Conservation (phyloP, 1,284 basidiomycete species). For the Ganoderma meredithae region DNA sequence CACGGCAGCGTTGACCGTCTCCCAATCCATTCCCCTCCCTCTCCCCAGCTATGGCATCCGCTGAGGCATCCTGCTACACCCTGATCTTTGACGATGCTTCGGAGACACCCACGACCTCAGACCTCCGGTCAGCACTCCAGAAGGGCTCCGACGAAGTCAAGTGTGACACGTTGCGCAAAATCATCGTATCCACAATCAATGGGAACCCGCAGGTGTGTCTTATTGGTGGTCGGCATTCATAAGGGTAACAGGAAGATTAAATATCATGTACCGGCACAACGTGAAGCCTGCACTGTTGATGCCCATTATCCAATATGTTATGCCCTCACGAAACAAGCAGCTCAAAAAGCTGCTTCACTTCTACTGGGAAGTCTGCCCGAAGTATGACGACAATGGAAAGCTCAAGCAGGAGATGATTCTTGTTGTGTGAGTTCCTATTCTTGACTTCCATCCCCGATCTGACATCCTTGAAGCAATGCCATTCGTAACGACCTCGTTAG, state of each 20-base stretch:
- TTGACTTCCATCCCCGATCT: slow-evolving; percentile 20
- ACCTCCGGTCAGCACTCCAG: slow-evolving; percentile 88
- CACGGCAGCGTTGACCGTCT: slow-evolving; percentile 28
- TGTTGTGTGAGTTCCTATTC: slow-evolving; percentile 78
- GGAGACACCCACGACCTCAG: slow-evolving; percentile 82
- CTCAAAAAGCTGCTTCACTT: slow-evolving; percentile 99
- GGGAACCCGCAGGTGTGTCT: slow-evolving; percentile 81
- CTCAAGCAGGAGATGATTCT: slow-evolving; percentile 99
- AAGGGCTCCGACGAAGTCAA: slow-evolving; percentile 99
- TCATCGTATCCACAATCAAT: slow-evolving; percentile 96
- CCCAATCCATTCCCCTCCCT: slow-evolving; percentile 13
- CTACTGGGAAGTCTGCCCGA: slow-evolving; percentile 99
- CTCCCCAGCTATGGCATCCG: slow-evolving; percentile 37
- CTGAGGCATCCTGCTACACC: slow-evolving; percentile 82
- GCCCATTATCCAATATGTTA: slow-evolving; percentile 98
- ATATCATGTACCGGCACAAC: slow-evolving; percentile 20
- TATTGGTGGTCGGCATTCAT: no score
- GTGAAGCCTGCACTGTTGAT: slow-evolving; percentile 87
- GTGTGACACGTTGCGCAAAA: slow-evolving; percentile 94
- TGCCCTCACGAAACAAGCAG: slow-evolving; percentile 96
- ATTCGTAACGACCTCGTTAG: slow-evolving; percentile 95
- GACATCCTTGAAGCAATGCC: slow-evolving; percentile 74
- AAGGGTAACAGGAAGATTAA: not conserved
- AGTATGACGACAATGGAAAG: slow-evolving; percentile 97
- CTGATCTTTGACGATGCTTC: slow-evolving; percentile 82